These are phyloP conservation scores for Yamadazyma atlantica DNA, from an alignment of 1,139 yeast species.

Conservation along the genomic window DNA sequence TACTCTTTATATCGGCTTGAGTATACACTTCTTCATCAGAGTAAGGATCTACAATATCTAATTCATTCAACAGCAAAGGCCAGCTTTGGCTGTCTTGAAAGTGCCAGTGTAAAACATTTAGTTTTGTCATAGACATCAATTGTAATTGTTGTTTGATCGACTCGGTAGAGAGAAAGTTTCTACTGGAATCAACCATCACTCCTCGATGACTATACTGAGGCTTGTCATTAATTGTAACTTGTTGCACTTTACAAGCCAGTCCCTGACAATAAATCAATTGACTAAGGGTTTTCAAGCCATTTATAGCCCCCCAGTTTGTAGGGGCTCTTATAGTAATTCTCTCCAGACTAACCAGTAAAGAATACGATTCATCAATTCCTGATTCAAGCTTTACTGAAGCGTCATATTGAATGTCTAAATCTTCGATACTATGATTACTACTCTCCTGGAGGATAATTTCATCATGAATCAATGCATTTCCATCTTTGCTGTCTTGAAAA, in stretches of 20 bases:
- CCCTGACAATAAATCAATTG: conserved; percentile 34
- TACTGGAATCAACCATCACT: conserved; percentile 42
- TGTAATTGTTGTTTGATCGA: conserved; percentile 40
- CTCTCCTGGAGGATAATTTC: neutral
- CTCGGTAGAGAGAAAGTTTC: conserved; percentile 36
- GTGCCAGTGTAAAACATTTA: conserved; percentile 51
- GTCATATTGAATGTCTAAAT: neutral
- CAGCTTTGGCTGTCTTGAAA: conserved; percentile 46
- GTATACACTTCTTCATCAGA: conserved; percentile 34
- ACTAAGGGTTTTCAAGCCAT: conserved; percentile 45
- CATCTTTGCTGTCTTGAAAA: neutral
- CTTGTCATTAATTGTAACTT: conserved; percentile 34
- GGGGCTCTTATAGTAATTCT: conserved; percentile 27
- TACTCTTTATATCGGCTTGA: conserved; percentile 27
- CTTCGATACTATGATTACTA: neutral
- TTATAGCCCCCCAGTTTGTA: conserved; percentile 48
- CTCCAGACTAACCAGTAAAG: conserved; percentile 17
- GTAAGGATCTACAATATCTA: conserved; percentile 50
- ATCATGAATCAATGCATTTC: neutral
- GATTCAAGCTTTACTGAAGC: neutral
- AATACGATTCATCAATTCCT: conserved; percentile 44
- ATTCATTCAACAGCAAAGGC: conserved; percentile 38
- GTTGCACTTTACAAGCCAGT: conserved; percentile 28
- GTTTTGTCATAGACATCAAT: conserved; percentile 40
- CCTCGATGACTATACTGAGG: conserved; percentile 49